phyloP scores from a whole-genome alignment of 2,329 filamentous ascomycete species.

The Fusarium sp. region DNA sequence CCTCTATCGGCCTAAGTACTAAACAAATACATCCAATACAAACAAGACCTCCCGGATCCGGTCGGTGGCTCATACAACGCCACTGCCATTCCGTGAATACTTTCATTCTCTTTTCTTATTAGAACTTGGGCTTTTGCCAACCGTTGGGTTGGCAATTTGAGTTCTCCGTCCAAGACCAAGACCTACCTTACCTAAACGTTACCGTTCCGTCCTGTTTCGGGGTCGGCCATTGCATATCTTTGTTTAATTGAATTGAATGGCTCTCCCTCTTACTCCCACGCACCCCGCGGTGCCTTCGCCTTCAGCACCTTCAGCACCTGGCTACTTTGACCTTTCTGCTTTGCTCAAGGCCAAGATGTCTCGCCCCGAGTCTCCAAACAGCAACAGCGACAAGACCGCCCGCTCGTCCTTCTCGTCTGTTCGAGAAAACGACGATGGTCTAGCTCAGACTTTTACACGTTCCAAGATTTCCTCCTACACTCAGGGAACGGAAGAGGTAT shows the following conservation, averaged over 20 bases:
- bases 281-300: conserved; percentile 49
- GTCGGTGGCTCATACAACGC: conserved; percentile 40
- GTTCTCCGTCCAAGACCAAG: not conserved
- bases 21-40: conserved; percentile 9
- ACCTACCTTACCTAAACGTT: conserved; percentile 18
- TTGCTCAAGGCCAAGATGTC: conserved; percentile 54
- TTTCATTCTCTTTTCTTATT: conserved; percentile 8
- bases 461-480: conserved; percentile 72
- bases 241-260: conserved; percentile 46
- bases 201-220: conserved; percentile 26
- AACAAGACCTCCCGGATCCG: conserved; percentile 36
- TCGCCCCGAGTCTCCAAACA: conserved; percentile 52
- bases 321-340: conserved; percentile 51
- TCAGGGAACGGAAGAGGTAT: conserved; percentile 62
- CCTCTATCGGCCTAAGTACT: conserved; percentile 22
- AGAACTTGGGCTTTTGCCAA: conserved; percentile 28
- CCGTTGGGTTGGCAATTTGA: conserved; percentile 37
- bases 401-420: conserved; percentile 73
- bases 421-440: conserved; percentile 67
- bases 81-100: conserved; percentile 31
- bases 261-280: conserved; percentile 48
- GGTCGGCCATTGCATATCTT: conserved; percentile 39
- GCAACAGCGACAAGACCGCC: conserved; percentile 52
- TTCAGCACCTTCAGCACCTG: conserved; percentile 2
- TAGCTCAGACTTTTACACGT: conserved; percentile 72